These are phyloP conservation scores for Blastocystis sp. DNA, from an alignment of 352 stramenopile species.

Conservation along the genomic window DNA sequence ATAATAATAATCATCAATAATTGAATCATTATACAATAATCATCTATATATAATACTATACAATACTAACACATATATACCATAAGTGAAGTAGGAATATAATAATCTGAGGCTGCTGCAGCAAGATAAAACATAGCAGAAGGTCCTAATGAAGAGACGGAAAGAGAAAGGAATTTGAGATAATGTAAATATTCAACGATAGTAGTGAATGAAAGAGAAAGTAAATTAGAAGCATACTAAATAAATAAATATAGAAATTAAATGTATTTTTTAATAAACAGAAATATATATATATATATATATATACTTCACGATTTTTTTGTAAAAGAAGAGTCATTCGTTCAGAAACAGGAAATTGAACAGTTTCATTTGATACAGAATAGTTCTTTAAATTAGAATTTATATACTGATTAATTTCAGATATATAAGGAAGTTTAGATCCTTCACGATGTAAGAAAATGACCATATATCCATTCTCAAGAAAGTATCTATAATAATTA, in stretches of 20 bases:
- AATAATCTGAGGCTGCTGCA: slow-evolving; percentile 92
- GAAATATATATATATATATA: background rate
- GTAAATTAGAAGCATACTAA: slow-evolving; percentile 43
- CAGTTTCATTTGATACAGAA: no score
- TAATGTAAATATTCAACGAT: slow-evolving; percentile 84
- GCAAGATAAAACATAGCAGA: slow-evolving; percentile 71
- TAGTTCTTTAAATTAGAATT: slow-evolving; percentile 29
- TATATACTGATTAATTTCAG: slow-evolving; percentile 39
- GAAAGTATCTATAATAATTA: slow-evolving; percentile 67
- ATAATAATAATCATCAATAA: no score
- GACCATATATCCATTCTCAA: slow-evolving; percentile 75
- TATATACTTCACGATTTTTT: no score
- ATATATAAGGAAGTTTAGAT: slow-evolving; percentile 57
- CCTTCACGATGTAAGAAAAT: slow-evolving; percentile 76
- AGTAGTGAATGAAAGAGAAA: slow-evolving; percentile 68
- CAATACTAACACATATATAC: no score
- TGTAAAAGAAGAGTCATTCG: no score
- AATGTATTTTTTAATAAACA: background rate
- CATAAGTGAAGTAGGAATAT: slow-evolving; percentile 68
- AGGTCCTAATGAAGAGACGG: slow-evolving; percentile 50
- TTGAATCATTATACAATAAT: no score
- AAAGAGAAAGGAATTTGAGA: slow-evolving; percentile 58
- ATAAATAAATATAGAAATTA: slow-evolving; percentile 18
- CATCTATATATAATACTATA: no score
- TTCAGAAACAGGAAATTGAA: no score